phyloP scores from a whole-genome alignment of 2,329 filamentous ascomycete genomes.

The Nannizziopsis barbatae region DNA sequence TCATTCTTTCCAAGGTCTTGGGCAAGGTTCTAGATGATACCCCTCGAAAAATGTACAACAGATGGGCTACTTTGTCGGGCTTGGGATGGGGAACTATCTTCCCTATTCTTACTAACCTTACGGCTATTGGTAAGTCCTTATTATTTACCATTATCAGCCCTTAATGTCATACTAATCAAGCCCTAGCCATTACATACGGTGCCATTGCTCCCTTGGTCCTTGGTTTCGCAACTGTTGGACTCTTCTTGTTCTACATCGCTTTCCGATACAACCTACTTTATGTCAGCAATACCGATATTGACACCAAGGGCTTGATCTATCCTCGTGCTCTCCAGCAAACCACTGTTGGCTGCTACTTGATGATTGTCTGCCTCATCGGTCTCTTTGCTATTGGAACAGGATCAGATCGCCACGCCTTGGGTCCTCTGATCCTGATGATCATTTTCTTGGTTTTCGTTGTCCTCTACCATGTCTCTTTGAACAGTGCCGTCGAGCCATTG shows the following conservation, averaged over 20 bases:
- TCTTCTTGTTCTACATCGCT: constrained; percentile 72
- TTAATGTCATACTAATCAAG: constrained; percentile 11
- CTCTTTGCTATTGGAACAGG: constrained; percentile 62
- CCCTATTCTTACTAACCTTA: constrained; percentile 70
- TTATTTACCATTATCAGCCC: background rate
- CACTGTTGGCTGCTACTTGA: constrained; percentile 71
- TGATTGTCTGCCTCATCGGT: constrained; percentile 71
- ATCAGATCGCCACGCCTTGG: constrained; percentile 50
- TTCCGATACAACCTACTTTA: constrained; percentile 88
- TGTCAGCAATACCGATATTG: constrained; percentile 68
- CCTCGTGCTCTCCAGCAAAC: constrained; percentile 79
- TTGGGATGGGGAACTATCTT: constrained; percentile 77
- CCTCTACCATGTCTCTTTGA: constrained; percentile 62
- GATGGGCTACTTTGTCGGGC: constrained; percentile 62
- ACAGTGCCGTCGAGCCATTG: constrained; percentile 62
- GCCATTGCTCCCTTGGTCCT: constrained; percentile 78
- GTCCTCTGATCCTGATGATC: constrained; percentile 65
- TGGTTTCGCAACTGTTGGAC: constrained; percentile 66
- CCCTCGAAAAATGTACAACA: constrained; percentile 66
- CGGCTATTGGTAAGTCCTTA: constrained; percentile 57
- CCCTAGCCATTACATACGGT: constrained; percentile 66
- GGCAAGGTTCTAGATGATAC: constrained; percentile 66
- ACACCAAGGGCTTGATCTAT: constrained; percentile 81
- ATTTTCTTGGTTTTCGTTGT: constrained; percentile 62
- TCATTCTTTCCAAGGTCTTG: constrained; percentile 62